Conservation (phyloP, 2,329 filamentous ascomycete species). For the Xylariomycetidae sp. region DNA sequence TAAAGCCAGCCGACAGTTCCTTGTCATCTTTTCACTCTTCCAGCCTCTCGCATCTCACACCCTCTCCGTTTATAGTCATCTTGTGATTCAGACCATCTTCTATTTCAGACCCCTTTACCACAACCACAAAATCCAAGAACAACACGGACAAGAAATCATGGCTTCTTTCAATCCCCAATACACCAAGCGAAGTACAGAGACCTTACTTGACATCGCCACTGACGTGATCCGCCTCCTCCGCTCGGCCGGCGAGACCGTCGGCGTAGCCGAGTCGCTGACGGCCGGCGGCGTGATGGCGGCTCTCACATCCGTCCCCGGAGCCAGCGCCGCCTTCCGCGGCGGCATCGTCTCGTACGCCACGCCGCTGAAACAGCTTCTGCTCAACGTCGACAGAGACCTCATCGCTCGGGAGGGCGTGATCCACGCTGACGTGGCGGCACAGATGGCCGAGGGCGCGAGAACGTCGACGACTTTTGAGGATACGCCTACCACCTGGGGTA, state of each 20-base stretch:
- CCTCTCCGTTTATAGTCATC: too few relatives aligned
- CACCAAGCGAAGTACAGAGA: conserved; percentile 3
- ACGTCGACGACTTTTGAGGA: conserved; percentile 7
- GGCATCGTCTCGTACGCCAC: conserved; percentile 30
- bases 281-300: conserved; percentile 27
- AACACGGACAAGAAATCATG: conserved; percentile 2
- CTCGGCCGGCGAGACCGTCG: too few relatives aligned
- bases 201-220: conserved; percentile 6
- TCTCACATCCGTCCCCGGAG: conserved; percentile 25
- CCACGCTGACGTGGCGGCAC: conserved; percentile 18
- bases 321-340: conserved; percentile 27
- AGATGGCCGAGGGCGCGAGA: conserved; percentile 16
- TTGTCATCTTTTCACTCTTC: too few relatives aligned
- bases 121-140: too few relatives aligned
- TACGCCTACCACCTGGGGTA: conserved; percentile 17
- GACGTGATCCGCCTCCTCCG: conserved; percentile 8
- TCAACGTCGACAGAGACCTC: conserved; percentile 18
- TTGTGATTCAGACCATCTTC: too few relatives aligned
- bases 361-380: conserved; percentile 22
- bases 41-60: too few relatives aligned
- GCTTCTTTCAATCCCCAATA: conserved; percentile 1
- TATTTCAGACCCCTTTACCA: too few relatives aligned
- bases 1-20: too few relatives aligned
- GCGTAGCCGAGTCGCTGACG: conserved; percentile 29
- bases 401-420: conserved; percentile 20